Evolutionary conservation across 2,329 filamentous ascomycete genomes (phyloP).

Genomic region (Daldinia eschscholtzii): DNA sequence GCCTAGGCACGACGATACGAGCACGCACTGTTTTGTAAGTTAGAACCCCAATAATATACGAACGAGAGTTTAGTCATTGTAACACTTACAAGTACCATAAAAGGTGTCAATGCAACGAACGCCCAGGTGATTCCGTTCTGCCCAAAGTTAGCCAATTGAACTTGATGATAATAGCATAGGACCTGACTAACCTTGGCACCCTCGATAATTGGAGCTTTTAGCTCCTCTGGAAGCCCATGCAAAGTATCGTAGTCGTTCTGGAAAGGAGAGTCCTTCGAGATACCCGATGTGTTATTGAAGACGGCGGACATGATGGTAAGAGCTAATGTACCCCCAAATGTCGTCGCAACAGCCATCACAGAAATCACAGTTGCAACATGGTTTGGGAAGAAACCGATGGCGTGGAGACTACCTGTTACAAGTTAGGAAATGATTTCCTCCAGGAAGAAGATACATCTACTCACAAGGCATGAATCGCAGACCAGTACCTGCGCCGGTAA

Average conservation of each 20-base stretch:
- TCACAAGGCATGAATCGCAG: conserved; percentile 71
- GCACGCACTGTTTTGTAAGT: conserved; percentile 32
- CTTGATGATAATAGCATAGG: not conserved
- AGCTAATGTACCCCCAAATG: conserved; percentile 74
- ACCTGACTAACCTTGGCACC: conserved; percentile 55
- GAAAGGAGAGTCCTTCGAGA: conserved; percentile 44
- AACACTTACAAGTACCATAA: conserved; percentile 61
- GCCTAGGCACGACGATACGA: conserved; percentile 38
- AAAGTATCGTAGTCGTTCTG: conserved; percentile 52
- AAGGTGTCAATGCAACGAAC: conserved; percentile 71
- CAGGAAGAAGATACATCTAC: not conserved
- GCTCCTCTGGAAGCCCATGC: conserved; percentile 50
- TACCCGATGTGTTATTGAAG: conserved; percentile 68
- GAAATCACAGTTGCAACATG: conserved; percentile 70
- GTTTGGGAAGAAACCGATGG: conserved; percentile 70
- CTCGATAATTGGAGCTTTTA: conserved; percentile 52
- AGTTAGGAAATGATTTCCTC: conserved; percentile 4
- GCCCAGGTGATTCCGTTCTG: conserved; percentile 73
- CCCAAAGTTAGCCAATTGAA: conserved; percentile 29
- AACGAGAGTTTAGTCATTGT: not conserved
- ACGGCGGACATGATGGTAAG: conserved; percentile 77
- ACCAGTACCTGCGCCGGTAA: conserved; percentile 73
- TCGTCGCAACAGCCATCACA: conserved; percentile 69
- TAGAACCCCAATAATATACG: conserved; percentile 3
- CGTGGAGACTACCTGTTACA: conserved; percentile 66